Evolutionary conservation across 2,329 filamentous ascomycete genomes (phyloP).

Genomic region (Diplodia corticola): DNA sequence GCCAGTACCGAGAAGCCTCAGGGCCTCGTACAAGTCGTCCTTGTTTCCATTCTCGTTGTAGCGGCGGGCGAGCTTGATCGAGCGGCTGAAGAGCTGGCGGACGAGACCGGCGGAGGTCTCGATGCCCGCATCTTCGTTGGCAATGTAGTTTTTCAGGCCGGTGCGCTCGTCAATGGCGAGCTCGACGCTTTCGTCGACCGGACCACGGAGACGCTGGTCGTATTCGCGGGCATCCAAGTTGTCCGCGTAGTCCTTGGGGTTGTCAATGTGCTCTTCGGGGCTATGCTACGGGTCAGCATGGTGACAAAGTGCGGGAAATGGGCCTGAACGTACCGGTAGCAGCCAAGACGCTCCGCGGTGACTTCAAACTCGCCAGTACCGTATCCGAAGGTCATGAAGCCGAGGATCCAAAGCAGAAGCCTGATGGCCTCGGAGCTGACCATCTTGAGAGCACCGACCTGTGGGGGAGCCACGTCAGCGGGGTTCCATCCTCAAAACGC

Average conservation of each 20-base stretch:
- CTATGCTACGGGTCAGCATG: slow-evolving; percentile 5
- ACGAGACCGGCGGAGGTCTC: slow-evolving; percentile 80
- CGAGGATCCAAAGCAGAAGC: slow-evolving; percentile 82
- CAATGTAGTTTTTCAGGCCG: slow-evolving; percentile 89
- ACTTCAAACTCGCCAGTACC: slow-evolving; percentile 85
- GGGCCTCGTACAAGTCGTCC: slow-evolving; percentile 81
- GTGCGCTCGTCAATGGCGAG: slow-evolving; percentile 69
- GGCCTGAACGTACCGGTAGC: slow-evolving; percentile 58
- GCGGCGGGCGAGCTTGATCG: slow-evolving; percentile 75
- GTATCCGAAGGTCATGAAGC: slow-evolving; percentile 85
- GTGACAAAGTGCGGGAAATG: not conserved
- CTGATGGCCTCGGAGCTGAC: slow-evolving; percentile 90
- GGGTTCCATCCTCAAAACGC: not conserved
- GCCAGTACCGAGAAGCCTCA: slow-evolving; percentile 82
- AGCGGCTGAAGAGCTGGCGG: slow-evolving; percentile 68
- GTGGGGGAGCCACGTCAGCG: not conserved
- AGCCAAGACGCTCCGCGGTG: slow-evolving; percentile 74
- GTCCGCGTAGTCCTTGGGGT: slow-evolving; percentile 81
- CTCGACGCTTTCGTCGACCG: slow-evolving; percentile 76
- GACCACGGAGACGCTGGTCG: slow-evolving; percentile 76
- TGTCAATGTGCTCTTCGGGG: slow-evolving; percentile 81
- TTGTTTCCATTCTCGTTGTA: slow-evolving; percentile 68
- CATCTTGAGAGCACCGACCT: slow-evolving; percentile 79
- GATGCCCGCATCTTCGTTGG: slow-evolving; percentile 75
- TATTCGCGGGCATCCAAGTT: slow-evolving; percentile 83